A percentile compares a stretch with the other conserved stretches of the same genome.
Conservation (phyloP, 768 basidiomycete species). For the Hygrocybe coccinea region DNA sequence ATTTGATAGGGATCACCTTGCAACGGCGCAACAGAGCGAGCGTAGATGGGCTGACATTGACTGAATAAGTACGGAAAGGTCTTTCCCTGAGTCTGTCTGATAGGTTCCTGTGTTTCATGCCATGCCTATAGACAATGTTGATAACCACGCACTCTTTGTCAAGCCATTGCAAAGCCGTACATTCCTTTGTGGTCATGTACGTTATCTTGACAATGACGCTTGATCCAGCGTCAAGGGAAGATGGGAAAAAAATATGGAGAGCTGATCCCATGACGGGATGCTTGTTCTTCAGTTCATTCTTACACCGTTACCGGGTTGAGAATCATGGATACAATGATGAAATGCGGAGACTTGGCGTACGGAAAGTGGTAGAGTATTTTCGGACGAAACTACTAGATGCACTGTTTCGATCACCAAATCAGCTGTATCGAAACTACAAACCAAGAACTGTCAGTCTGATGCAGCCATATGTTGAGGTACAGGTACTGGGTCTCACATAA, state of each 20-base stretch:
- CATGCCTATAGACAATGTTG: neutral
- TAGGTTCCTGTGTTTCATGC: neutral
- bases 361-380: constrained; percentile 22
- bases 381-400: constrained; percentile 42
- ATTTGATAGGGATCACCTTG: constrained; percentile 45
- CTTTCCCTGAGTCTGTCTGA: constrained; percentile 82
- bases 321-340: constrained; percentile 2
- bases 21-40: constrained; percentile 70
- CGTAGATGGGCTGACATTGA: constrained; percentile 90
- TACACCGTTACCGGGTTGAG: neutral
- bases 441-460: neutral
- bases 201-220: constrained; percentile 50
- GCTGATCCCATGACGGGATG: constrained; percentile 77
- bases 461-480: neutral
- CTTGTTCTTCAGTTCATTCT: constrained; percentile 53
- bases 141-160: constrained; percentile 56
- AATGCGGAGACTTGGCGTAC: constrained; percentile 20
- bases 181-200: constrained; percentile 70
- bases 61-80: constrained; percentile 84
- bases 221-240: constrained; percentile 38
- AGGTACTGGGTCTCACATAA: constrained; percentile 54
- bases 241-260: constrained; percentile 53
- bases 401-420: constrained; percentile 56
- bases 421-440: constrained; percentile 64
- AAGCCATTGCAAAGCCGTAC: constrained; percentile 84